A percentile compares a stretch with the other conserved stretches of the same genome.
phyloP scores from a whole-genome alignment of 257 asterid genomes.

The Catharanthus roseus region DNA sequence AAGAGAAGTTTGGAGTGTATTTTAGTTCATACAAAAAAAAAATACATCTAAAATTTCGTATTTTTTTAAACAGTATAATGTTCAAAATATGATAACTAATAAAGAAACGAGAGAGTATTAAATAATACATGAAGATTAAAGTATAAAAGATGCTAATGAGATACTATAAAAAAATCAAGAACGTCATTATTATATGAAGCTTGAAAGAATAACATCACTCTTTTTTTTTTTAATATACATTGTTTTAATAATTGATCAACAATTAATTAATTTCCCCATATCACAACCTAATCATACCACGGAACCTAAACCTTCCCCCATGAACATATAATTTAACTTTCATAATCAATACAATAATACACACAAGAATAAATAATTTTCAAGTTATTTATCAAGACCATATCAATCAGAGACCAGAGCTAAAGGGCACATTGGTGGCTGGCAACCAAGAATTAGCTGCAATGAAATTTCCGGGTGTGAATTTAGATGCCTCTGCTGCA shows the following conservation, averaged over 20 bases:
- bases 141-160: too few relatives aligned
- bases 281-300: not conserved
- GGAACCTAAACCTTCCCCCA: too few relatives aligned
- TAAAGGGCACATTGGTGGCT: conserved; percentile 62
- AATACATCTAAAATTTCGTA: too few relatives aligned
- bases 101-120: too few relatives aligned
- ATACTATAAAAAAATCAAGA: too few relatives aligned
- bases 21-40: too few relatives aligned
- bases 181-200: not conserved
- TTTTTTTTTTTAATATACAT: not conserved
- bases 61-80: too few relatives aligned
- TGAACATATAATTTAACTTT: not conserved
- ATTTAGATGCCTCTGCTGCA: conserved; percentile 56
- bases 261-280: not conserved
- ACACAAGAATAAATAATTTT: not conserved
- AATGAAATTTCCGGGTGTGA: conserved; percentile 59
- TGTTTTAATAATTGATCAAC: not conserved
- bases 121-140: too few relatives aligned
- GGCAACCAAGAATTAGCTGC: conserved; percentile 74
- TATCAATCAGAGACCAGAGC: conserved; percentile 49
- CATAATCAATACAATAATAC: not conserved
- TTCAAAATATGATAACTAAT: too few relatives aligned
- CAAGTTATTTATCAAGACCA: not conserved
- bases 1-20: too few relatives aligned
- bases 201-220: not conserved